phyloP scores from a whole-genome alignment of 2,329 filamentous ascomycete genomes.

The Colletotrichum sp. region DNA sequence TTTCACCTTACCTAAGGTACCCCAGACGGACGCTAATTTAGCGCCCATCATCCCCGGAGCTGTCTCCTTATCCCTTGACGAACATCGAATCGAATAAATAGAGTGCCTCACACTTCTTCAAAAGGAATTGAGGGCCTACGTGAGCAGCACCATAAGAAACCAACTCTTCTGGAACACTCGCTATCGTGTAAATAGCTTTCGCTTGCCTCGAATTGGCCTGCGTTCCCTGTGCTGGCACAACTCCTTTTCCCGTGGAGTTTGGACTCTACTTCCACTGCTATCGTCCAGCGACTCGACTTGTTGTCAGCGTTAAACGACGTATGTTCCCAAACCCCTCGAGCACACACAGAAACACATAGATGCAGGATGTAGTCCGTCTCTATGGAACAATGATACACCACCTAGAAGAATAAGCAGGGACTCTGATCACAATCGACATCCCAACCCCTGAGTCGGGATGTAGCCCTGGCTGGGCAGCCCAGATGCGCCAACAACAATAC shows the following conservation, averaged over 20 bases:
- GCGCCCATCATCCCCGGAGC: neutral
- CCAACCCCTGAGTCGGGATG: neutral
- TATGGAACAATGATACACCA: neutral
- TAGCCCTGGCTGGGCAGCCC: neutral
- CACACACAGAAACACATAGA: neutral
- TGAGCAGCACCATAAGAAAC: neutral
- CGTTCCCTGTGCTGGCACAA: neutral
- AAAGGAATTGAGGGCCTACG: neutral
- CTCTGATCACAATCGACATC: neutral
- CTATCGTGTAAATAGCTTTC: neutral
- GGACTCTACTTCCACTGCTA: neutral
- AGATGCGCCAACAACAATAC: neutral
- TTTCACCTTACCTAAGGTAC: neutral
- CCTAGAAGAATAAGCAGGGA: neutral
- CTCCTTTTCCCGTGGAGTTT: neutral
- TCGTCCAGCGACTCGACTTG: neutral
- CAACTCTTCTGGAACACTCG: neutral
- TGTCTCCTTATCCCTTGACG: neutral
- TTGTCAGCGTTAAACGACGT: neutral
- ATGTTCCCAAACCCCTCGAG: neutral
- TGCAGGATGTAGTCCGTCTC: neutral
- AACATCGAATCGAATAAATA: neutral
- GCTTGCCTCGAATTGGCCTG: neutral
- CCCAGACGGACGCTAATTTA: neutral
- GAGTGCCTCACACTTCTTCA: neutral